Evolutionary conservation across 148 eudicot species (phyloP).

Genomic region (Fagopyrum homotropicum): DNA sequence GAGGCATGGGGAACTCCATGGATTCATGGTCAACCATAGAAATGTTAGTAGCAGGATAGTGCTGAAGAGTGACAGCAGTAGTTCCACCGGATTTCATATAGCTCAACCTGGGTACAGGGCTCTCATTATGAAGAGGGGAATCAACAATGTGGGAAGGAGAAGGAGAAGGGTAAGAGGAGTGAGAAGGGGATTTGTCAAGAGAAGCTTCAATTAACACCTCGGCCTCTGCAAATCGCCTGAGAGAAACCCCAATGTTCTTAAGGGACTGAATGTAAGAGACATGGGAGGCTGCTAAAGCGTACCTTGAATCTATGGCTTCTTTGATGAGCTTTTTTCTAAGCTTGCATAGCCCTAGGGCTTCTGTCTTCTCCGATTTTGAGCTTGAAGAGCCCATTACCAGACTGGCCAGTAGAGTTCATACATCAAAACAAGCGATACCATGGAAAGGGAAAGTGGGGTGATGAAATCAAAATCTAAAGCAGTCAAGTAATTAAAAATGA

Average conservation of each 20-base stretch:
- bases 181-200: slow-evolving; percentile 56
- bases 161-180: slow-evolving; percentile 64
- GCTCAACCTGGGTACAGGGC: slow-evolving; percentile 46
- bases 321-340: slow-evolving; percentile 63
- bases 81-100: slow-evolving; percentile 53
- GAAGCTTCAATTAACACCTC: slow-evolving; percentile 48
- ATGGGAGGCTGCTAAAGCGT: slow-evolving; percentile 77
- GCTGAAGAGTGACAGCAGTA: slow-evolving; percentile 43
- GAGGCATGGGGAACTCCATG: slow-evolving; percentile 41
- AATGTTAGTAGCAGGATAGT: slow-evolving; percentile 28
- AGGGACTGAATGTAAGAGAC: slow-evolving; percentile 67
- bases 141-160: slow-evolving; percentile 42
- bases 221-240: slow-evolving; percentile 69
- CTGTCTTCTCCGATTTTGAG: slow-evolving; percentile 59
- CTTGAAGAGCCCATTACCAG: slow-evolving; percentile 45
- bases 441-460: too few species aligned
- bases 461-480: neutral
- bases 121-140: slow-evolving; percentile 35
- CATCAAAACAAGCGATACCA: neutral
- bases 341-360: slow-evolving; percentile 63
- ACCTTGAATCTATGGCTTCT: slow-evolving; percentile 74
- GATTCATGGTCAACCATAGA: slow-evolving; percentile 36
- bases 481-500: neutral
- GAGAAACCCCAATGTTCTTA: slow-evolving; percentile 57
- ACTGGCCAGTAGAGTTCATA: neutral